Conservation (phyloP, 1,284 basidiomycete genomes). For the Cryptococcus neoformans region DNA sequence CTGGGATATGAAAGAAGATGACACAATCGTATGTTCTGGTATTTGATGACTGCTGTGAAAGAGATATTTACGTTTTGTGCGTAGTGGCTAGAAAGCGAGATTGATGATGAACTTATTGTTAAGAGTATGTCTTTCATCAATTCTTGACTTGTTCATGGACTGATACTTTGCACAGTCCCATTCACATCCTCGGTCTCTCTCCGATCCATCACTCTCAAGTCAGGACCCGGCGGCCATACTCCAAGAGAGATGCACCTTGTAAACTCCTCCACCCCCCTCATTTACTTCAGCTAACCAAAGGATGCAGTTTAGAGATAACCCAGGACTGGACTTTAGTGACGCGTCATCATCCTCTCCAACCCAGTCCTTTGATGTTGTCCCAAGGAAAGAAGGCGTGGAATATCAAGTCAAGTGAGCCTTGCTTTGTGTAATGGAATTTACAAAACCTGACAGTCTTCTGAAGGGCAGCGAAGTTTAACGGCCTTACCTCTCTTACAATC, state of each 20-base stretch:
- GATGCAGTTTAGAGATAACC: conserved; percentile 36
- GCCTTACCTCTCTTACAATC: conserved; percentile 39
- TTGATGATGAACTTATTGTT: conserved; percentile 47
- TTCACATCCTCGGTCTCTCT: conserved; percentile 47
- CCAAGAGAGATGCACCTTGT: conserved; percentile 41
- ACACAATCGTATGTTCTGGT: conserved; percentile 30
- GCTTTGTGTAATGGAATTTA: background rate
- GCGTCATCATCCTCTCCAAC: conserved; percentile 34
- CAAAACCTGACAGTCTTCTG: background rate
- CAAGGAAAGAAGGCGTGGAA: conserved; percentile 39
- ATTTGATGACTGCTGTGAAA: background rate
- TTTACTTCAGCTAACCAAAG: background rate
- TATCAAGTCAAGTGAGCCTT: conserved; percentile 46
- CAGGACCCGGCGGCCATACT: conserved; percentile 41
- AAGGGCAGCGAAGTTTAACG: conserved; percentile 48
- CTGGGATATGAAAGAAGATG: conserved; percentile 45
- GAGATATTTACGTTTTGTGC: background rate
- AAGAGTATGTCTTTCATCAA: conserved; percentile 29
- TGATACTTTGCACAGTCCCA: conserved; percentile 32
- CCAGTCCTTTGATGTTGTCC: conserved; percentile 39
- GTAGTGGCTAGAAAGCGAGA: conserved; percentile 40
- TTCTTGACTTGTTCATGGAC: background rate
- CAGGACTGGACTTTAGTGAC: conserved; percentile 47
- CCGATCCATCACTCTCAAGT: conserved; percentile 46
- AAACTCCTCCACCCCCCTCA: conserved; percentile 3